phyloP scores from a whole-genome alignment of 345 rosid species.

The Boechera stricta region DNA sequence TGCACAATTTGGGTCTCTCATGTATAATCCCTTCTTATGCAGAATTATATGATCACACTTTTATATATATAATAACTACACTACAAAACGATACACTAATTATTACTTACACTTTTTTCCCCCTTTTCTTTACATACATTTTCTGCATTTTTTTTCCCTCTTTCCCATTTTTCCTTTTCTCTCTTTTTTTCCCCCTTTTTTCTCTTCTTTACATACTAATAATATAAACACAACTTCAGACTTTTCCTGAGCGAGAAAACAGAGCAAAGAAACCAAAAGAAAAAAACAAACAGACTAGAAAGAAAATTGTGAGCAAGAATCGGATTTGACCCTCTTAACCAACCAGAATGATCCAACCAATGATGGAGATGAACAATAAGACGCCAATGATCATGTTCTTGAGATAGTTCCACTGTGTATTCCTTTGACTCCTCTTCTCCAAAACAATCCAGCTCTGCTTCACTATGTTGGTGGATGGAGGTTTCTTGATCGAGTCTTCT shows the following conservation, averaged over 20 bases:
- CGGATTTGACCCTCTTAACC: constrained; percentile 16
- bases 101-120: neutral
- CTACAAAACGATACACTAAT: neutral
- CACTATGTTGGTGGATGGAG: neutral
- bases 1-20: neutral
- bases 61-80: neutral
- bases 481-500: constrained; percentile 22
- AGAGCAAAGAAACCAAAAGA: neutral
- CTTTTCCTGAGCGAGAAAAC: constrained; percentile 26
- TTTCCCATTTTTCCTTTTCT: neutral
- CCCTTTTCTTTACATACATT: neutral
- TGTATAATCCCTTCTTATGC: neutral
- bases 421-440: constrained; percentile 24
- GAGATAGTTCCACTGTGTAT: constrained; percentile 22
- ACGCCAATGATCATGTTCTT: constrained; percentile 37
- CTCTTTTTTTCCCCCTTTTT: neutral
- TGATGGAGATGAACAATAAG: constrained; percentile 34
- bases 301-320: constrained; percentile 14
- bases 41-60: neutral
- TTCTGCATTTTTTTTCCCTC: neutral
- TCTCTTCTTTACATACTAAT: neutral
- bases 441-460: constrained; percentile 30
- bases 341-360: constrained; percentile 30
- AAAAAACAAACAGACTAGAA: neutral
- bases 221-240: constrained; percentile 1